Evolutionary conservation across 2,329 filamentous ascomycete species (phyloP), one percentile per base, ranked within the genome.

Genomic region (Botrytis fabae): DNA sequence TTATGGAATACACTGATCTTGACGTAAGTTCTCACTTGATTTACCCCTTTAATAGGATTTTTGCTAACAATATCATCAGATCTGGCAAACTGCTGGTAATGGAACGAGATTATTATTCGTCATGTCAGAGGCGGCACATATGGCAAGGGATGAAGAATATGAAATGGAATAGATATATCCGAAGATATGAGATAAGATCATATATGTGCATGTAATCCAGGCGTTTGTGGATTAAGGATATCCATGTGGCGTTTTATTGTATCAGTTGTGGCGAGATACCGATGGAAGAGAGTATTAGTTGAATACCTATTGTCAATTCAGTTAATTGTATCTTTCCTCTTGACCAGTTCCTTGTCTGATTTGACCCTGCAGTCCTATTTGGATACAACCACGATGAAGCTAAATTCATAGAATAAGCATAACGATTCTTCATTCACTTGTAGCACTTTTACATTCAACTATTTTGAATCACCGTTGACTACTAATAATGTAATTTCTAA

Each of bases 1-100:
- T 99, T 81, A 92, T 97, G 75, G 95, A 97, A 85, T 98, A 99
- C 83, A 91, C 93, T 4, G 86, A 89, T 77, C 84, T 97, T 75
- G 93, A 97, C 85, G 96, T 98, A 86, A 93, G 95, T 91, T 76
- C 80, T 72, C 2, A 57, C 16, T 35, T 61, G 7, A 25, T 22
- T 28, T 60, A 25, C 38, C 38, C 14, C 60, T 74, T 76, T 84
- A 76, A 69, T 74, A 38, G 16, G 22, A 38, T 1, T 32, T 35
- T 32, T 61, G 35, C 65, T 69, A 16, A 74, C 48, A 18, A 35
- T 32, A 10, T 51, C 32, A 28, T 65, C 60, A 94, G 92, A 86
- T 94, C 75, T 94, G 92, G 92, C 92, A 94, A 90, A 91, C 92
- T 54, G 86, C 90, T 76, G 90, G 89, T 75, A 90, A 90, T 76